These are phyloP conservation scores for Aegle marmelos DNA, from an alignment of 345 rosid species.

Conservation along the genomic window DNA sequence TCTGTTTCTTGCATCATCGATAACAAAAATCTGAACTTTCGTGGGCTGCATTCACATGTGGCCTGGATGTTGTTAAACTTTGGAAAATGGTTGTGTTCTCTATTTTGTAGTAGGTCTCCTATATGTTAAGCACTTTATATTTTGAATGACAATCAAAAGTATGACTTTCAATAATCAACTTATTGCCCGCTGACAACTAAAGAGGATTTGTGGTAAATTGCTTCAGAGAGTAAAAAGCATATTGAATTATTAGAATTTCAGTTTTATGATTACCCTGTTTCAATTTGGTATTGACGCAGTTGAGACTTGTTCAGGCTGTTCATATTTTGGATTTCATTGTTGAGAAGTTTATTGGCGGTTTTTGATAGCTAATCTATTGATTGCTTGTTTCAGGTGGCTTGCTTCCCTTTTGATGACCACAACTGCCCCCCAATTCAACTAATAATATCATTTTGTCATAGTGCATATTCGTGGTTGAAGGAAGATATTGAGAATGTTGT, in stretches of 20 bases:
- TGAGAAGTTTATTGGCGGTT: not conserved
- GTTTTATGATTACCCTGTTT: not conserved
- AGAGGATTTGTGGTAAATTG: not conserved
- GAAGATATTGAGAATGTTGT: slow-evolving; percentile 92
- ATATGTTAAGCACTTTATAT: not conserved
- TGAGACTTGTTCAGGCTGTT: slow-evolving; percentile 1
- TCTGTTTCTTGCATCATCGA: not conserved
- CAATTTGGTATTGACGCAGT: not conserved
- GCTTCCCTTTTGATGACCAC: slow-evolving; percentile 91
- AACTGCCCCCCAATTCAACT: slow-evolving; percentile 87
- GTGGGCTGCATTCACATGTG: not conserved
- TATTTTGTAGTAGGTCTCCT: not conserved
- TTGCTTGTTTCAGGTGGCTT: slow-evolving; percentile 59
- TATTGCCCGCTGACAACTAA: not conserved
- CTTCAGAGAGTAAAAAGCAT: not conserved
- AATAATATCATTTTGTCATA: slow-evolving; percentile 71
- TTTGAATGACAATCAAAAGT: not conserved
- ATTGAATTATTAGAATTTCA: not conserved
- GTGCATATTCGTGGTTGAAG: slow-evolving; percentile 88
- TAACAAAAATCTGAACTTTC: not conserved
- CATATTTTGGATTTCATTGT: not conserved
- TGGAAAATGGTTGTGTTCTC: not conserved
- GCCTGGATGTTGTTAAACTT: not conserved
- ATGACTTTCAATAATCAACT: not conserved
- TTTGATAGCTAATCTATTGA: not conserved